Conservation (phyloP, 1,284 basidiomycete species). For the Phylloporus sp. region DNA sequence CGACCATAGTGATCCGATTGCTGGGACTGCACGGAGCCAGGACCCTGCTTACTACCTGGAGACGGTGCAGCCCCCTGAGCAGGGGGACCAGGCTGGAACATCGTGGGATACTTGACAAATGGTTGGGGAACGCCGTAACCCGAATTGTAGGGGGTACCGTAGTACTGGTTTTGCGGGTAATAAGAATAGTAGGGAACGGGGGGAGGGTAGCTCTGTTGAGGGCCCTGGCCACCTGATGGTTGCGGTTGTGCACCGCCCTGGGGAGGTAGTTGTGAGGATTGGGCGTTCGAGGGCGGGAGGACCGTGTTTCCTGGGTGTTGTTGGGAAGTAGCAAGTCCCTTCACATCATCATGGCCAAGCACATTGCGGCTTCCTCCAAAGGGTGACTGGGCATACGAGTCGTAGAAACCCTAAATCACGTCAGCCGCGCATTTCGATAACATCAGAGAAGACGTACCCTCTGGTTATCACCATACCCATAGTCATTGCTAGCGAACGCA, state of each 20-base stretch:
- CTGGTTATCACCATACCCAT: constrained; percentile 66
- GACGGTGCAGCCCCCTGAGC: constrained; percentile 65
- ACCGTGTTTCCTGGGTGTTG: constrained; percentile 54
- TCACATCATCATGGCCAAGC: constrained; percentile 74
- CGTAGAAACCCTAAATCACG: constrained; percentile 65
- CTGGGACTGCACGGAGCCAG: constrained; percentile 59
- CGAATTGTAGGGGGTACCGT: constrained; percentile 71
- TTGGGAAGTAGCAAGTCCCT: constrained; percentile 62
- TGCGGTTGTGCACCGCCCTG: constrained; percentile 53
- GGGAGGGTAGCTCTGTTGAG: constrained; percentile 64
- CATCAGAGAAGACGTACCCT: constrained; percentile 45
- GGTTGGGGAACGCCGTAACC: constrained; percentile 70
- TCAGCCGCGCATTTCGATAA: constrained; percentile 17
- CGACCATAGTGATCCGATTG: constrained; percentile 60
- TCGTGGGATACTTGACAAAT: constrained; percentile 74
- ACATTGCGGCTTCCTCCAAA: constrained; percentile 64
- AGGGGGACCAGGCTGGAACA: constrained; percentile 71
- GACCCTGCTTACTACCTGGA: constrained; percentile 64
- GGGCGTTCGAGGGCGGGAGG: constrained; percentile 54
- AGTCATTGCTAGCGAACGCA: constrained; percentile 63
- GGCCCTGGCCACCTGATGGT: constrained; percentile 58
- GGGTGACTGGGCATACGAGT: constrained; percentile 64
- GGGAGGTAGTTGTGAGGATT: constrained; percentile 58
- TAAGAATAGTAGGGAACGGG: constrained; percentile 69
- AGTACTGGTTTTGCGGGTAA: constrained; percentile 76